phyloP scores from a whole-genome alignment of 1,139 yeast genomes.

The Torulaspora pretoriensis region DNA sequence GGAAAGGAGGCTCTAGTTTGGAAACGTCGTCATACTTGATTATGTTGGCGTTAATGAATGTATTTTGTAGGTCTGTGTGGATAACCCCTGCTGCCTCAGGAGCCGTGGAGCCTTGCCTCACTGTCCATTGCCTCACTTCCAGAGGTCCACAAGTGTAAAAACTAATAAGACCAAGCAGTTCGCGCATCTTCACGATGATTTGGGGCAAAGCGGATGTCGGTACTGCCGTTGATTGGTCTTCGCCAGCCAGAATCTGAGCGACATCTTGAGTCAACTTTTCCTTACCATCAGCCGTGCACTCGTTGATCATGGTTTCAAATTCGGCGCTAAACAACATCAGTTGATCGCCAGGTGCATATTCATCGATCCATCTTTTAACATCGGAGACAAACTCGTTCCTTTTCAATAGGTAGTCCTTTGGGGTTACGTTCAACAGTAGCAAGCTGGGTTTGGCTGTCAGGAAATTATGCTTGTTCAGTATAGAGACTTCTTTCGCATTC shows the following conservation, averaged over 20 bases:
- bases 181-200: slow-evolving; percentile 61
- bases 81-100: slow-evolving; percentile 94
- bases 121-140: slow-evolving; percentile 92
- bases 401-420: slow-evolving; percentile 49
- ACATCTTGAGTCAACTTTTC: slow-evolving; percentile 28
- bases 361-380: slow-evolving; percentile 51
- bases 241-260: slow-evolving; percentile 11
- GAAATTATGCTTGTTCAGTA: slow-evolving; percentile 56
- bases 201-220: slow-evolving; percentile 39
- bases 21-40: slow-evolving; percentile 53
- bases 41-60: slow-evolving; percentile 76
- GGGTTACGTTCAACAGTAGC: slow-evolving; percentile 55
- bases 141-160: slow-evolving; percentile 89
- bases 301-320: slow-evolving; percentile 45
- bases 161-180: slow-evolving; percentile 65
- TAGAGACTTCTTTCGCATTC: slow-evolving; percentile 53
- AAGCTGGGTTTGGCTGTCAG: slow-evolving; percentile 70
- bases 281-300: slow-evolving; percentile 29
- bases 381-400: slow-evolving; percentile 44
- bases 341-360: slow-evolving; percentile 53
- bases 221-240: not conserved
- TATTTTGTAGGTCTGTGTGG: slow-evolving; percentile 80
- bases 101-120: slow-evolving; percentile 71
- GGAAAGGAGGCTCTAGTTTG: slow-evolving; percentile 37
- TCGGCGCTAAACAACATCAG: slow-evolving; percentile 58